These are phyloP conservation scores for Trametes cingulata DNA, from an alignment of 768 basidiomycete genomes.

Conservation along the genomic window DNA sequence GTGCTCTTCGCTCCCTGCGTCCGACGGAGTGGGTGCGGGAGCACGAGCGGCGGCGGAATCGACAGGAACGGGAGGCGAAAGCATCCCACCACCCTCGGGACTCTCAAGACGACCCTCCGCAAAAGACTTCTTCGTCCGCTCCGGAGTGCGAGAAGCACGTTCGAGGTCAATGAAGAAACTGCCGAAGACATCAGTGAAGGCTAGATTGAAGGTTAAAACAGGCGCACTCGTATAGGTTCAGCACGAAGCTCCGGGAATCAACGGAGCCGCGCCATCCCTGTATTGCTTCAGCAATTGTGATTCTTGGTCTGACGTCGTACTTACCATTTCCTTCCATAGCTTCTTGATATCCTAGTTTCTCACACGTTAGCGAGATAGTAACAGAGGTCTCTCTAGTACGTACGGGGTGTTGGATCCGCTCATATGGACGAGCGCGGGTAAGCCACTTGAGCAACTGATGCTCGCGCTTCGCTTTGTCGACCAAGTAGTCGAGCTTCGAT, in stretches of 20 bases:
- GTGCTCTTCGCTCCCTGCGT: not conserved
- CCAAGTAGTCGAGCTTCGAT: not conserved
- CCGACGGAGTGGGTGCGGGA: not conserved
- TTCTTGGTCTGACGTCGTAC: not conserved
- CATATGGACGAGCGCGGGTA: not conserved
- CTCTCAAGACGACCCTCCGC: not conserved
- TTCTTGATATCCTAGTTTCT: not conserved
- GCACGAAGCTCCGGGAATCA: not conserved
- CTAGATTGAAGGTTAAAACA: not conserved
- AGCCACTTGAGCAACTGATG: not conserved
- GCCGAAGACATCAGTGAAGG: not conserved
- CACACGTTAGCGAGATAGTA: not conserved
- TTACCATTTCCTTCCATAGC: conserved; percentile 5
- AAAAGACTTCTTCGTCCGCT: not conserved
- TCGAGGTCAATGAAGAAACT: conserved; percentile 2
- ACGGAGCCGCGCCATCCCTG: conserved; percentile 1
- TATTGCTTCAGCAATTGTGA: not conserved
- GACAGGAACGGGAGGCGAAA: not conserved
- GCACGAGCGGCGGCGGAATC: not conserved
- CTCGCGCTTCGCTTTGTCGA: not conserved
- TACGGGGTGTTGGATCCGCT: conserved; percentile 3
- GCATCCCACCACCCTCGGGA: not conserved
- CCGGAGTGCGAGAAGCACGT: not conserved
- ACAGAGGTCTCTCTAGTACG: not conserved
- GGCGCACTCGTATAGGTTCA: conserved; percentile 4